Conservation (phyloP, 768 basidiomycete species). For the Mycena venus region DNA sequence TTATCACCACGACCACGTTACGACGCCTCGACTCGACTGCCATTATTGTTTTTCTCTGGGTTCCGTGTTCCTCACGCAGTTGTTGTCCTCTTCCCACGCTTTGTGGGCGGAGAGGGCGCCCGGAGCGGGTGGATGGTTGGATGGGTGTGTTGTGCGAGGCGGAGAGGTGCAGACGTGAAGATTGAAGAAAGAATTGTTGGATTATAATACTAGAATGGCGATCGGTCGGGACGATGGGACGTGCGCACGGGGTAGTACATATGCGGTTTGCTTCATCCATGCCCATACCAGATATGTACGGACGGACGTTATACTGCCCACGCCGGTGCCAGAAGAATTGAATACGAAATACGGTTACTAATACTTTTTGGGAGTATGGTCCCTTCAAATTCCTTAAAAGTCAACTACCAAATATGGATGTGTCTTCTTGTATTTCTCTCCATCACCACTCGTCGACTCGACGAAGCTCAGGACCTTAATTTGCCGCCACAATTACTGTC, state of each 20-base stretch:
- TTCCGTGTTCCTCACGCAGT: slow-evolving; percentile 9
- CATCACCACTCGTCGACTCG: too few relatives aligned
- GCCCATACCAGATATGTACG: not conserved
- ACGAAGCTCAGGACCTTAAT: too few relatives aligned
- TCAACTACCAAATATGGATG: too few relatives aligned
- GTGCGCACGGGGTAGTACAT: not conserved
- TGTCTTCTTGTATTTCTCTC: too few relatives aligned
- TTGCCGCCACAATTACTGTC: too few relatives aligned
- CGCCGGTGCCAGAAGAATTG: not conserved
- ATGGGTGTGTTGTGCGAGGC: not conserved
- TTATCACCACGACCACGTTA: not conserved
- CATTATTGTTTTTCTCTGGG: not conserved
- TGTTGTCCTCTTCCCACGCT: slow-evolving; percentile 23
- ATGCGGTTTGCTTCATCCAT: not conserved
- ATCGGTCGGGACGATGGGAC: too few relatives aligned
- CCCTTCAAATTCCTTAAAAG: too few relatives aligned
- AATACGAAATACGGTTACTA: too few relatives aligned
- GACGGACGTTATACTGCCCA: not conserved
- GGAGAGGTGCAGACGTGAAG: not conserved
- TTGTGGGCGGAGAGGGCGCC: slow-evolving; percentile 11
- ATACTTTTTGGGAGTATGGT: too few relatives aligned
- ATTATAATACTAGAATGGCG: not conserved
- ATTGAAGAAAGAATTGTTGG: not conserved
- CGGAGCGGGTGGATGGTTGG: slow-evolving; percentile 15
- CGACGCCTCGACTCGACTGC: not conserved